phyloP scores from a whole-genome alignment of 441 rosid species.

The Pelargonium fulgidum region DNA sequence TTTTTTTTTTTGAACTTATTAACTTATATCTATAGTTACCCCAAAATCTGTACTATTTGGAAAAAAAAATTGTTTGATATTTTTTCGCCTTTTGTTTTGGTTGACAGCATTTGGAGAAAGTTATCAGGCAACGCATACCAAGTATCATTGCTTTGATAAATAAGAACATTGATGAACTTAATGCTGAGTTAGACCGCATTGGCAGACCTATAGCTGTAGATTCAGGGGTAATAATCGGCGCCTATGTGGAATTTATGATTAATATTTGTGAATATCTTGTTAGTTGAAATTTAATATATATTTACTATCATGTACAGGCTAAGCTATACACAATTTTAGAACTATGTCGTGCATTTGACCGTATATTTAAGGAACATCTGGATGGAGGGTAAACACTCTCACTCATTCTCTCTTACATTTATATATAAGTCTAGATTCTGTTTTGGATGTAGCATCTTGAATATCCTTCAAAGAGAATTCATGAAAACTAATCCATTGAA shows the following conservation, averaged over 20 bases:
- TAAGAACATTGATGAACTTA: conserved; percentile 90
- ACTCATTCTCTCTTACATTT: conserved; percentile 10
- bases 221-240: conserved; percentile 64
- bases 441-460: too few relatives aligned
- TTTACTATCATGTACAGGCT: conserved; percentile 41
- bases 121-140: conserved; percentile 91
- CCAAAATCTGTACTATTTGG: too few relatives aligned
- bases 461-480: background rate
- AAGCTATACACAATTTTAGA: conserved; percentile 90
- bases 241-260: background rate
- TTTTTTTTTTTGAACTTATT: background rate
- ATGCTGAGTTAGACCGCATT: conserved; percentile 91
- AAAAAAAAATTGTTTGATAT: too few relatives aligned
- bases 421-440: too few relatives aligned
- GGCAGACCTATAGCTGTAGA: conserved; percentile 97
- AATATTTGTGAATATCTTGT: too few relatives aligned
- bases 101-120: conserved; percentile 79
- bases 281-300: background rate
- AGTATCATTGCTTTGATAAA: conserved; percentile 93
- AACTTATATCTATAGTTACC: too few relatives aligned
- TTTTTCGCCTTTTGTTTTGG: conserved; percentile 4
- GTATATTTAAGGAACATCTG: conserved; percentile 93
- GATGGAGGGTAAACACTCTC: conserved; percentile 79
- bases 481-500: conserved; percentile 6
- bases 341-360: conserved; percentile 95